Base-by-base conservation (phyloP, 1,139 yeast genomes). In the Geotrichum macrosporum region DNA sequence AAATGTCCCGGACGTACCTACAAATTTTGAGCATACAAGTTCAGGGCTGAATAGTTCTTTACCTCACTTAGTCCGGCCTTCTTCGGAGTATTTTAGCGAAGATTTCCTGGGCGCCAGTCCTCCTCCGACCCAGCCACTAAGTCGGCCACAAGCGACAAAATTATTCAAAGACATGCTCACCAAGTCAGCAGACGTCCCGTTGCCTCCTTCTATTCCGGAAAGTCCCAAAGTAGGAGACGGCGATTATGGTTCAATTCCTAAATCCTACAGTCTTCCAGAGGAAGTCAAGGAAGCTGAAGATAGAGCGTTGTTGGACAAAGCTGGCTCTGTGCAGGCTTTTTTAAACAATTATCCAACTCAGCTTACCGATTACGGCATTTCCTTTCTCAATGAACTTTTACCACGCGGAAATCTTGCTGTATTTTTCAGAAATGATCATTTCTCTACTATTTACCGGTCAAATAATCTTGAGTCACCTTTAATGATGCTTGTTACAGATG, bases 391-490 rank as follows among this genome's bases (percentile, higher is more conserved):
- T 19, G 64, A 66, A 2, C 59, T 72, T 13, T 62, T 84, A 41
- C 63, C 70, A 42, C 66, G 71, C 12, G 72, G 73, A 19, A 66
- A 80, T 29, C 72, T 83, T 52, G 73, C 80, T 1, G 78, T 88
- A 0, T 75, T 88, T 50, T 88, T 88, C 69, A 72, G 95, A 57
- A 88, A 88, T 63, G 86, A 87, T 63, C 96, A 87, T 64, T 88
- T 85, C 64, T 76, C 77, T 50, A 84, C 95, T 0, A 64, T 87
- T 12, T 75, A 75, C 60, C 84, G 83, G 59, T 71, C 72, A 42
- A 61, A 51, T 12, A 55, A 52, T 13, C 46, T 59, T 24, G 53
- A 64, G 70, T 45, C 75, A 3, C 35, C 46, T 5, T 73, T 56
- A 64, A 86, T 50, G 79, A 78, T 63, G 61, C 78, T 88, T 39